phyloP scores from a whole-genome alignment of 140 eudicot species.

The Stevia rebaudiana region DNA sequence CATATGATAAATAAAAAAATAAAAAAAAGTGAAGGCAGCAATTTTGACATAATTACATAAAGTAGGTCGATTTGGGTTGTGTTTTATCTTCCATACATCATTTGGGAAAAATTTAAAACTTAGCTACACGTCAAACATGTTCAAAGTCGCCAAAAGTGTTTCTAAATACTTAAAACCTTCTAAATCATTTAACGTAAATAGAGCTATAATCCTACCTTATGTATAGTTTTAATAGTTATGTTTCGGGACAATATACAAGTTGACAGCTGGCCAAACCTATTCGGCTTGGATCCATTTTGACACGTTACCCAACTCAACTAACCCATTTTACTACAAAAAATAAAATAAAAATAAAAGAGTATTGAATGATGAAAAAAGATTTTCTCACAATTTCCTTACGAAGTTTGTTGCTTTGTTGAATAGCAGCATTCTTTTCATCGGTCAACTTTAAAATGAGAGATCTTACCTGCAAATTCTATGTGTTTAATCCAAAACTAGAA shows the following conservation, averaged over 20 bases:
- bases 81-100: neutral
- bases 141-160: neutral
- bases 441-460: conserved; percentile 58
- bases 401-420: conserved; percentile 48
- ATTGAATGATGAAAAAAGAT: too few relatives aligned
- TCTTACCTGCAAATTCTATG: conserved; percentile 40
- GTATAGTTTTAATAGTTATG: neutral
- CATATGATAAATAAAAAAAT: neutral
- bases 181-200: neutral
- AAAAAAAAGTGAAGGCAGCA: too few relatives aligned
- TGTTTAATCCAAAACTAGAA: conserved; percentile 4
- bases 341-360: neutral
- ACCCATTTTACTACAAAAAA: neutral
- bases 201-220: neutral
- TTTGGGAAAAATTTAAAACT: neutral
- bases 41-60: neutral
- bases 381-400: conserved; percentile 71
- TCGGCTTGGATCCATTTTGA: neutral
- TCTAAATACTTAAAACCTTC: neutral
- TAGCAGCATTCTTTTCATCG: conserved; percentile 65
- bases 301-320: neutral
- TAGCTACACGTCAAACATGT: neutral
- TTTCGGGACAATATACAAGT: neutral
- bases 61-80: neutral
- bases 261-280: neutral